Conservation (phyloP, 1,139 yeast genomes). For the Debaryomyces nepalensis region DNA sequence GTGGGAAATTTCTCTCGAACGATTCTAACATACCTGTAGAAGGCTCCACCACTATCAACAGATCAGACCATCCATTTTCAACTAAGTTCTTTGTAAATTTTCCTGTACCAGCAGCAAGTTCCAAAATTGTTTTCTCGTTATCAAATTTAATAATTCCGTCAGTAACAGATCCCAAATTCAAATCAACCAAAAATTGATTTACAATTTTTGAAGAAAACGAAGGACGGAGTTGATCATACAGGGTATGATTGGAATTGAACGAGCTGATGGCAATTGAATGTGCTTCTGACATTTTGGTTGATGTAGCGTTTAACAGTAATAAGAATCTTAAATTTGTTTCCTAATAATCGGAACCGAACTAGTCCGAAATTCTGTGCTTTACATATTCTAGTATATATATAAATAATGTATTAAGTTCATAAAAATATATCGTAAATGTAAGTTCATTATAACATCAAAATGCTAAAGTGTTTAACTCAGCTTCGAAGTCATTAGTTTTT, state of each 20-base stretch:
- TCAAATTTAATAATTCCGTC: constrained; percentile 18
- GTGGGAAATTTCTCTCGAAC: constrained; percentile 54
- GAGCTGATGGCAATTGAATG: constrained; percentile 47
- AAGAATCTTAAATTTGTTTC: neutral
- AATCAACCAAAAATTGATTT: constrained; percentile 44
- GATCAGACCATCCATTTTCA: constrained; percentile 42
- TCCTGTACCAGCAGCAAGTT: constrained; percentile 70
- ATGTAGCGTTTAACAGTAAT: too few relatives aligned
- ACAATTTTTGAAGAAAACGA: constrained; percentile 54
- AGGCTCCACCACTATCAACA: constrained; percentile 58
- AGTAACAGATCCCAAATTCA: constrained; percentile 31
- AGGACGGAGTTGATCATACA: constrained; percentile 63
- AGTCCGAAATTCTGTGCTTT: neutral
- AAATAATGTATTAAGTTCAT: constrained; percentile 8
- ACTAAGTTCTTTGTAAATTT: constrained; percentile 59
- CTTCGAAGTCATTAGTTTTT: neutral
- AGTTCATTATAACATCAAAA: neutral
- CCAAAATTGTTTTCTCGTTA: constrained; percentile 45
- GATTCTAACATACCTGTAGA: constrained; percentile 61
- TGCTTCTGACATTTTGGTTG: constrained; percentile 22
- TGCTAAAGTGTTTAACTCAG: neutral
- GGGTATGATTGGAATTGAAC: constrained; percentile 56
- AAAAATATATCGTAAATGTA: constrained; percentile 5
- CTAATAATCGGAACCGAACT: neutral
- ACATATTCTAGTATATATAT: neutral